Conservation (phyloP, 352 stramenopile genomes). For the Thalassiosira livingstoniorum region DNA sequence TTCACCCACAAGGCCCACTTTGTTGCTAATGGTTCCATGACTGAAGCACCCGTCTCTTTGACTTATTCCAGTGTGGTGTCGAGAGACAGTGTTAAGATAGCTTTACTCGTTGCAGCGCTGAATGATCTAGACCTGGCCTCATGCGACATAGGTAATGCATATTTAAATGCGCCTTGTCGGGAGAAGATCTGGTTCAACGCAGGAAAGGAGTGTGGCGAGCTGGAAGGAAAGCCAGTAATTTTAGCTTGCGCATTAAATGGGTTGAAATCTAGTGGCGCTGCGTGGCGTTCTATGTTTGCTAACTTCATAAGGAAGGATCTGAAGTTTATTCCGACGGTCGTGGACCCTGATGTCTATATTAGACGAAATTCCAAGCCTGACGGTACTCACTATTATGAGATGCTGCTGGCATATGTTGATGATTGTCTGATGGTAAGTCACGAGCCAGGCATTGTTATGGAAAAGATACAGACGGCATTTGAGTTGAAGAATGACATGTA, state of each 20-base stretch:
- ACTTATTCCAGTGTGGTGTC: constrained; percentile 65
- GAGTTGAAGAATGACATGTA: constrained; percentile 21
- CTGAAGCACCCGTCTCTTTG: constrained; percentile 36
- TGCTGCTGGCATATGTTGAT: constrained; percentile 60
- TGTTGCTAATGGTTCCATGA: constrained; percentile 50
- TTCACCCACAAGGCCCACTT: constrained; percentile 61
- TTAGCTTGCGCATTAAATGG: constrained; percentile 65
- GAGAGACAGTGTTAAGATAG: constrained; percentile 62
- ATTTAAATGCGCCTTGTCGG: constrained; percentile 58
- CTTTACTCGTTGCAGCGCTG: constrained; percentile 64
- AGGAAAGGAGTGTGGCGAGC: constrained; percentile 59
- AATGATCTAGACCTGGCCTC: constrained; percentile 66
- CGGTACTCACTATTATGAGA: constrained; percentile 59
- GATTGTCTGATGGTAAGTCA: constrained; percentile 52
- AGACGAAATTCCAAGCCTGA: constrained; percentile 4
- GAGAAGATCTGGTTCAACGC: constrained; percentile 59
- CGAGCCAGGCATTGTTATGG: constrained; percentile 5
- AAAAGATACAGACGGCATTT: constrained; percentile 18
- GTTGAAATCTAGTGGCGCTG: constrained; percentile 50
- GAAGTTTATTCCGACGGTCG: constrained; percentile 42
- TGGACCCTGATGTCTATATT: constrained; percentile 62
- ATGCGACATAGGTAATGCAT: constrained; percentile 67
- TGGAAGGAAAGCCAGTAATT: constrained; percentile 43
- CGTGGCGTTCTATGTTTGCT: constrained; percentile 51
- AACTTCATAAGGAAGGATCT: constrained; percentile 49